Evolutionary conservation across 1,284 basidiomycete species (phyloP), one percentile per base, ranked within the genome.

Genomic region (Bondarzewia mesenterica): DNA sequence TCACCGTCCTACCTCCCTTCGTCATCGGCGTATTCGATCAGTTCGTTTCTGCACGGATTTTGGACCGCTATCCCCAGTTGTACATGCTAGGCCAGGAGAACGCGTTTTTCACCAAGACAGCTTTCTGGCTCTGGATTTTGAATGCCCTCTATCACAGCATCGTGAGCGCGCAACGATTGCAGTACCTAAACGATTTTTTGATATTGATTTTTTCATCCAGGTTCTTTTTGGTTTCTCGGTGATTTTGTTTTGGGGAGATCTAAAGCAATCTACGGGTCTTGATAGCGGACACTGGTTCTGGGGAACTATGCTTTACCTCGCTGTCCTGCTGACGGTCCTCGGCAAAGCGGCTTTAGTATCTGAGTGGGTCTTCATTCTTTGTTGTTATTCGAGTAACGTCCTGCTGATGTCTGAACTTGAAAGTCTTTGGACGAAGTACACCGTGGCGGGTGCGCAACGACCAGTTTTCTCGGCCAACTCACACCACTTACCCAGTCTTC

Each of bases 381-480:
- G 18, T 29, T 18, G n/a, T 3, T 42, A 23, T 44, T 43, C 47
- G n/a, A n/a, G 21, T 18, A 36, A 47, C 18, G 41, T 41, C 44
- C 55, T 64, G 26, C 55, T 47, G 25, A 20, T 41, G 5, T 40
- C 26, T 29, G 26, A 32, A 22, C 29, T 27, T 14, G 55, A 14
- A 14, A 96, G 93, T 58, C 68, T 99, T n/a, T 99, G 95, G 96
- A 98, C 95, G 2, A 98, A 99, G 64, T 99, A 98, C 64, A 98
- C 94, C 3, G 88, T 94, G 36, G 90, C 91, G 42, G 87, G 84
- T 84, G 60, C 49, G 71, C 59, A n/a, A n/a, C 15, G 4, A 20
- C 5, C n/a, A 20, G 20, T 16, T 29, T 7, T 23, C 12, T 54
- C 12, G 8, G 40, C 7, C n/a, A 42, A 7, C 45, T 10, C 10